Base-by-base conservation (phyloP, 1,284 basidiomycete genomes). In the Rhodotorula sp. region DNA sequence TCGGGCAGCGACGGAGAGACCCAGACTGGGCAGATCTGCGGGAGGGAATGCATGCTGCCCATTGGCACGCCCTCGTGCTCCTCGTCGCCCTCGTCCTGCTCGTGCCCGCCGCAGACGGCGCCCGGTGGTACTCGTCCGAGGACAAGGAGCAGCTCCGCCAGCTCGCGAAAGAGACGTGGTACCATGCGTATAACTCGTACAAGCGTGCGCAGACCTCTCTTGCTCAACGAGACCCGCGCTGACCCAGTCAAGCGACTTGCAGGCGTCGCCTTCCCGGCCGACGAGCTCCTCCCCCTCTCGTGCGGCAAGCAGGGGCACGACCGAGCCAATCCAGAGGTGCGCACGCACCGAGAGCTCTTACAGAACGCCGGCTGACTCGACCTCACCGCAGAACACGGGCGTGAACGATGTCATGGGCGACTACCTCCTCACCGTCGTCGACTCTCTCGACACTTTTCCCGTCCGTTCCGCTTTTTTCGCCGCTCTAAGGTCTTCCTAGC, bases 351-450 rank as follows among this genome's bases (percentile, higher is more conserved):
- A 60, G 42, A 23, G 52, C 23, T 12, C 23, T n/a, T 41, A 10
- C 27, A 19, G 16, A 44, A 25, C 25, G 23, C 17, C 42, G 5
- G 44, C 49, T 25, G n/a, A 42, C n/a, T 16, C 19, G 23, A 21
- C 50, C 19, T 1, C 27, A 9, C 1, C 41, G 27, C 34, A 71
- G 63, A 74, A 74, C 50, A 55, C 58, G 8, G 89, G 87, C 3
- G 82, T 86, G 49, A 94, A 94, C 77, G 92, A 94, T 77, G 92
- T 94, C 66, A 87, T 89, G 23, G 92, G 92, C 45, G 93, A 93
- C 81, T 94, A 89, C 81, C 90, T 90, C 21, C 80, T 93, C 13
- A 93, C 91, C 0, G 85, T 93, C 7, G 85, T 94, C 57, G 92
- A 93, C 78, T 88, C 89, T 3, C 82, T 94, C 63, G 92, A 93